Evolutionary conservation across 148 eudicot genomes (phyloP), one percentile per base, ranked within the genome.

Genomic region (Chenopodium quinoa): DNA sequence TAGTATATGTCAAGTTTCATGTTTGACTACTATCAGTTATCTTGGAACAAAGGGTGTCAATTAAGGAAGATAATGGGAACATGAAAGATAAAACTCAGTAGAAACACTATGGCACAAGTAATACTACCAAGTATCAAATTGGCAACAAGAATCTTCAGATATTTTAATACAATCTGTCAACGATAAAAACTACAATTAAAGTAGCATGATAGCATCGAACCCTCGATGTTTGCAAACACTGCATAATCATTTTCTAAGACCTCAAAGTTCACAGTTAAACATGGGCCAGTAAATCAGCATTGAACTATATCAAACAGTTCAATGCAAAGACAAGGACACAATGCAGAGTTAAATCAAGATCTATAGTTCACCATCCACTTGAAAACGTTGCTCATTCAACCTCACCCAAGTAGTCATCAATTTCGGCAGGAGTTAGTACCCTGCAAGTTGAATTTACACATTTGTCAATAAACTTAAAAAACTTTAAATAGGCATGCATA

Each of bases 361-460:
- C 50, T 40, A 17, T 19, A 9, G 46, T 46, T 4, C 19, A 2
- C 54, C 20, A 46, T 72, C 47, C 13, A 46, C 31, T 72, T 46
- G 75, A 72, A 44, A 72, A 19, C 8, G 17, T 65, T 79, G 16
- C 44, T 78, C 91, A 95, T 83, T 93, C 98, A 0, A 93, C 98
- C 86, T 95, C 98, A 60, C 87, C 93, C 85, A 95, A 85, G 93
- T 95, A 95, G 82, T 95, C 98, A n/a, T 92, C 97, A 31, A 95
- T 88, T 86, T 93, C 97, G 63, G 97, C 89, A 37, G 98, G 93
- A 19, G 91, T 92, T 10, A 95, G 92, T 50, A 95, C 92, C 84
- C 99, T 95, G 97, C 84, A 88, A 91, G 13, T 64, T 13, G 46
- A 76, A n/a, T 76, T 76, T 65, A n/a, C 65, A 19, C 23, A 65